Evolutionary conservation across 2,329 filamentous ascomycete species (phyloP), one percentile per base, ranked within the genome.

Genomic region (Phialocephala sp.): DNA sequence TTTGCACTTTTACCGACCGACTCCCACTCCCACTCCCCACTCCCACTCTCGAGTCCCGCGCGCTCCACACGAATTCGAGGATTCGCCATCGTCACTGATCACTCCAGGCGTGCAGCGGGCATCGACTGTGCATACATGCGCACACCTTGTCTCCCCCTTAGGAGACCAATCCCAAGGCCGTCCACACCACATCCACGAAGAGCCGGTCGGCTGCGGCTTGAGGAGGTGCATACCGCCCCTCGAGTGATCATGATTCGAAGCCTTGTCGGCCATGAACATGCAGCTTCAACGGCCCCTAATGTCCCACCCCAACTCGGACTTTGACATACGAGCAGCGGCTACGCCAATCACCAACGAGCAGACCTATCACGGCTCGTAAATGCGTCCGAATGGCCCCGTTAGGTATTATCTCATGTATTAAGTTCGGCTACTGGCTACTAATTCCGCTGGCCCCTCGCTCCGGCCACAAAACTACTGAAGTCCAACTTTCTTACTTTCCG

Each of bases 51-150:
- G 22, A 22, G 45, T 20, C 45, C 4, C 45, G 11, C 45, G 20
- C 45, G 20, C 45, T 50, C 45, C 45, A 50, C 45, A 8, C 45
- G 8, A 22, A 32, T 32, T 32, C 27, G 27, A 32, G 27, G 8
- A 50, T 50, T 50, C 45, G 45, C 22, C 15, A 50, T 43, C 45
- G 45, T 22, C 27, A 47, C 15, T 32, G 50, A 54, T 35, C 50
- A 54, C 50, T 32, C 18, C 50, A 32, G 50, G 50, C 55, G 8
- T 57, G 55, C 55, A 57, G 55, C 55, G 52, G 52, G 35, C 52
- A 55, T 55, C 52, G 52, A 57, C 14, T 18, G 37, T 14, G 55
- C 32, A 57, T 57, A 35, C 55, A 57, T 35, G 12, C 37, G 32
- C 9, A 39, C 32, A 39, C 55, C 11, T 55, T 37, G 8, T 20